Conservation (phyloP, 768 basidiomycete genomes). For the Roridomyces roridus region DNA sequence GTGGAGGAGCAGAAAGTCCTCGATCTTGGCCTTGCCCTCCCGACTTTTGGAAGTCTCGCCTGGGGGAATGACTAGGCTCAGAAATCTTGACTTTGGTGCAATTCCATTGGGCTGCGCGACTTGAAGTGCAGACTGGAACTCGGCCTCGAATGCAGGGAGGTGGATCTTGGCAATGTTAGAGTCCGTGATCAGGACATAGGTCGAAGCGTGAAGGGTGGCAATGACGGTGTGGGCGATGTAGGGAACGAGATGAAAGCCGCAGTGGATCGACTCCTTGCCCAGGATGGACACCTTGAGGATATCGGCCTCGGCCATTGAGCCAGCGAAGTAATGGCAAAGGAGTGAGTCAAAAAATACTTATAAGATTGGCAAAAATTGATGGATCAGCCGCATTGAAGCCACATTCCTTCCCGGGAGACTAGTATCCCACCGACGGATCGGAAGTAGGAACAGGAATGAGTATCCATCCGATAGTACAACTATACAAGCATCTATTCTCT, state of each 20-base stretch:
- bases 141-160: slow-evolving; percentile 67
- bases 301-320: slow-evolving; percentile 54
- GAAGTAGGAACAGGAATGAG: background rate
- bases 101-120: slow-evolving; percentile 26
- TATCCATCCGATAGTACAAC: slow-evolving; percentile 13
- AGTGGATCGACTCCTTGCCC: slow-evolving; percentile 87
- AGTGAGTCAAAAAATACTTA: slow-evolving; percentile 6
- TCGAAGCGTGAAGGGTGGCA: slow-evolving; percentile 72
- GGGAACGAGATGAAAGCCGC: slow-evolving; percentile 90
- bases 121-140: slow-evolving; percentile 60
- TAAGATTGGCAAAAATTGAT: background rate
- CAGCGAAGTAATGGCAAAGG: background rate
- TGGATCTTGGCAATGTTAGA: slow-evolving; percentile 86
- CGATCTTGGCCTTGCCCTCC: slow-evolving; percentile 89
- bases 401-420: too few relatives aligned
- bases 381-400: slow-evolving; percentile 4
- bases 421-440: background rate
- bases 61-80: slow-evolving; percentile 81
- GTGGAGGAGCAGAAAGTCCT: slow-evolving; percentile 89
- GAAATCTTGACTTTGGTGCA: slow-evolving; percentile 62
- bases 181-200: slow-evolving; percentile 94
- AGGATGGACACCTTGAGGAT: slow-evolving; percentile 84
- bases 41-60: slow-evolving; percentile 95
- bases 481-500: slow-evolving; percentile 2
- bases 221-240: slow-evolving; percentile 84